phyloP scores from a whole-genome alignment of 2,329 filamentous ascomycete genomes.

The Pyrenophora teres region DNA sequence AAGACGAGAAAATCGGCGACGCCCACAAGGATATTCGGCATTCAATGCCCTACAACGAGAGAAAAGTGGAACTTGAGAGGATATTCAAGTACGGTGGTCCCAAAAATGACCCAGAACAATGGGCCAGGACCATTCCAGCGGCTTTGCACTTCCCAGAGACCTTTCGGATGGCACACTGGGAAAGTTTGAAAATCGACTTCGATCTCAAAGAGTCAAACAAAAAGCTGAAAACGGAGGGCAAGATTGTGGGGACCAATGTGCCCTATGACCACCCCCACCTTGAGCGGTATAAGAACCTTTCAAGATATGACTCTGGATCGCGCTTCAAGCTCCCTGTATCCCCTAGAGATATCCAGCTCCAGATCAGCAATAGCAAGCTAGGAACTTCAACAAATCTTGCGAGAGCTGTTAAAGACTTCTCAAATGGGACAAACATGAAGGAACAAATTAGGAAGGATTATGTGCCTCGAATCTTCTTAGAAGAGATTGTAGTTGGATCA shows the following conservation, averaged over 20 bases:
- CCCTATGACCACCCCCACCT: constrained; percentile 20
- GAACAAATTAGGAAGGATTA: constrained; percentile 11
- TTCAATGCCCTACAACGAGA: not conserved
- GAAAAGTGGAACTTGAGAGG: constrained; percentile 8
- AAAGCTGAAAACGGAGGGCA: constrained; percentile 11
- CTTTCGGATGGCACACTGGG: constrained; percentile 33
- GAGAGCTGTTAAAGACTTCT: constrained; percentile 15
- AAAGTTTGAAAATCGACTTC: constrained; percentile 35
- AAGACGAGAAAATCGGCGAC: not conserved
- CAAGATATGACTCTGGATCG: constrained; percentile 36
- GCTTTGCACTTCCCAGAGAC: constrained; percentile 38
- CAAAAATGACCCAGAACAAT: constrained; percentile 27
- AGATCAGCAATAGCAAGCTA: constrained; percentile 7
- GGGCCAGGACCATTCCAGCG: constrained; percentile 26
- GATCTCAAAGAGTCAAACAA: constrained; percentile 26
- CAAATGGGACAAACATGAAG: constrained; percentile 5
- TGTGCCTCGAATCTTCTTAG: constrained; percentile 27
- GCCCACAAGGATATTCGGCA: not conserved
- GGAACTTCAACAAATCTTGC: constrained; percentile 5
- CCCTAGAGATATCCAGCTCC: not conserved
- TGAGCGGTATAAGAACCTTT: constrained; percentile 12
- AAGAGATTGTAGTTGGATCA: constrained; percentile 10
- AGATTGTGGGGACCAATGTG: constrained; percentile 21
- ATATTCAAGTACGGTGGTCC: constrained; percentile 35
- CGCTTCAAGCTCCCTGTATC: constrained; percentile 32